These are phyloP conservation scores for Auricularia sp. DNA, from an alignment of 768 basidiomycete genomes.

Conservation along the genomic window DNA sequence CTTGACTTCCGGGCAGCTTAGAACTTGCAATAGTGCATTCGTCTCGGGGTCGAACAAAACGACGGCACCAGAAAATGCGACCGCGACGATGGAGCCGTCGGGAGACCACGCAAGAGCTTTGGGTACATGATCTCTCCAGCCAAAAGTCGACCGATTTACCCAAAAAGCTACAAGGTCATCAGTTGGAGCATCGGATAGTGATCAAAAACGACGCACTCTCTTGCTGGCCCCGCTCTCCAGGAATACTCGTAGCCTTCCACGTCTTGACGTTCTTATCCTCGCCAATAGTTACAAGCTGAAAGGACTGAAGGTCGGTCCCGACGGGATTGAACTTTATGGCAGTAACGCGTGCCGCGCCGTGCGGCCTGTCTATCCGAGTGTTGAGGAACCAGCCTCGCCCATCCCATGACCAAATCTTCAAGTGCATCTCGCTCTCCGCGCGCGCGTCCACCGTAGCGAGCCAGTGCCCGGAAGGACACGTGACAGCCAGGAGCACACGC, in stretches of 20 bases:
- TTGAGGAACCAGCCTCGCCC: slow-evolving; percentile 65
- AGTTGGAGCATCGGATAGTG: slow-evolving; percentile 4
- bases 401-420: slow-evolving; percentile 91
- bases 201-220: slow-evolving; percentile 38
- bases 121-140: slow-evolving; percentile 59
- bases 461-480: slow-evolving; percentile 72
- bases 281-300: slow-evolving; percentile 62
- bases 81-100: slow-evolving; percentile 77
- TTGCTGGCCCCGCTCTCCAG: slow-evolving; percentile 34
- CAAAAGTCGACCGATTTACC: slow-evolving; percentile 66
- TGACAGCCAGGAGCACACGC: slow-evolving; percentile 57
- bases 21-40: slow-evolving; percentile 47
- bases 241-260: slow-evolving; percentile 55
- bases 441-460: slow-evolving; percentile 84
- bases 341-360: slow-evolving; percentile 54
- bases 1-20: slow-evolving; percentile 48
- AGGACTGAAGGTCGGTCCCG: slow-evolving; percentile 18
- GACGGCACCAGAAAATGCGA: slow-evolving; percentile 56
- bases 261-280: slow-evolving; percentile 68
- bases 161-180: slow-evolving; percentile 46
- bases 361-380: slow-evolving; percentile 83
- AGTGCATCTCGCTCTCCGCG: slow-evolving; percentile 59
- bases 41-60: slow-evolving; percentile 65
- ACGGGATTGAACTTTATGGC: slow-evolving; percentile 60
- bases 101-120: slow-evolving; percentile 65